Evolutionary conservation across 257 asterid genomes (phyloP).

Genomic region (Craterostigma plantagineum): DNA sequence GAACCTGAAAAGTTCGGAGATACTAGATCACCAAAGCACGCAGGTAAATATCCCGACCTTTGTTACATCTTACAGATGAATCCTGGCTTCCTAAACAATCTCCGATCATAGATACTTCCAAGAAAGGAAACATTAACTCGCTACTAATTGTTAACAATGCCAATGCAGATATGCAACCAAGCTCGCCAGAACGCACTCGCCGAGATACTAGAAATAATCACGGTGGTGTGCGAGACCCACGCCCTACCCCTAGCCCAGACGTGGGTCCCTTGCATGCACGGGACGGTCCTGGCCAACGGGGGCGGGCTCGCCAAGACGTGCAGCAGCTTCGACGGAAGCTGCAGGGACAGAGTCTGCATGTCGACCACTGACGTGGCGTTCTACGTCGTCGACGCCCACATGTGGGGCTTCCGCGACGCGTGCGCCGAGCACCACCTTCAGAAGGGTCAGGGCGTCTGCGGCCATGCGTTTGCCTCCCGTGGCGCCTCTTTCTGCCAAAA

Average conservation of each 20-base stretch:
- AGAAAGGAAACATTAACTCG: too few relatives aligned
- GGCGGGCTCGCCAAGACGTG: conserved; percentile 79
- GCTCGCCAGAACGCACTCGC: conserved; percentile 78
- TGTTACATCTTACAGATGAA: too few relatives aligned
- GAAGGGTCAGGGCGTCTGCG: conserved; percentile 82
- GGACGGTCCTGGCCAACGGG: conserved; percentile 60
- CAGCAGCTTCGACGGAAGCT: conserved; percentile 89
- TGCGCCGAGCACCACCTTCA: conserved; percentile 86
- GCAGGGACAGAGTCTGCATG: conserved; percentile 82
- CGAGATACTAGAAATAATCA: conserved; percentile 62
- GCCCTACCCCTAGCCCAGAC: conserved; percentile 84
- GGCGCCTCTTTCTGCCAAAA: conserved; percentile 51
- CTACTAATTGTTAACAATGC: too few relatives aligned
- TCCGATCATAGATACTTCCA: not conserved
- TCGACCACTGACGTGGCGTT: too few relatives aligned
- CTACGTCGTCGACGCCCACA: conserved; percentile 64
- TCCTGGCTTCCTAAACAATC: too few relatives aligned
- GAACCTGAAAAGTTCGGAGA: conserved; percentile 79
- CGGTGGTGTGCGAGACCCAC: conserved; percentile 80
- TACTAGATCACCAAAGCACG: conserved; percentile 54
- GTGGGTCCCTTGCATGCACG: conserved; percentile 88
- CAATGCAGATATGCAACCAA: conserved; percentile 76
- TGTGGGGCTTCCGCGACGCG: conserved; percentile 87
- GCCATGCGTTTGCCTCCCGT: conserved; percentile 58
- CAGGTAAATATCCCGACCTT: conserved; percentile 30